phyloP scores from a whole-genome alignment of 257 asterid species.

The Apocynum venetum region DNA sequence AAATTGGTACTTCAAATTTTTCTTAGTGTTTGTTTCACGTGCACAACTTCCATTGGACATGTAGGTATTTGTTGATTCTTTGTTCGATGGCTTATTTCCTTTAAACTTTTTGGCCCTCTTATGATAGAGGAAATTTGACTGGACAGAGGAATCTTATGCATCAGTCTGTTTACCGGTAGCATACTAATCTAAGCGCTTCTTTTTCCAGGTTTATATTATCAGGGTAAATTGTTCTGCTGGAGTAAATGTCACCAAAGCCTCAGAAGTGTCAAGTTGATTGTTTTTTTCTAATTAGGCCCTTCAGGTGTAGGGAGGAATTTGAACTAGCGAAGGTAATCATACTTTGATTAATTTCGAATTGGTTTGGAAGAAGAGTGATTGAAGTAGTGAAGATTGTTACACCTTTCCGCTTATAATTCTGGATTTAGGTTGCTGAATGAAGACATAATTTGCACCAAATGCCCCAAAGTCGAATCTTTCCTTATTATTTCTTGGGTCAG shows the following conservation, averaged over 20 bases:
- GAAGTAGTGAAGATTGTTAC: neutral
- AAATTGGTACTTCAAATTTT: neutral
- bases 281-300: neutral
- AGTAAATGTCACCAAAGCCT: neutral
- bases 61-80: neutral
- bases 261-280: neutral
- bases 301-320: neutral
- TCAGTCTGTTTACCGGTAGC: neutral
- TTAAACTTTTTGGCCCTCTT: neutral
- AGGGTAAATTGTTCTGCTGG: conserved; percentile 10
- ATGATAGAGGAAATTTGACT: neutral
- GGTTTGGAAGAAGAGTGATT: neutral
- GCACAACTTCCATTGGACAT: neutral
- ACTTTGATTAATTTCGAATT: neutral
- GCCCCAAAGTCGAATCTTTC: neutral
- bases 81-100: neutral
- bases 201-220: conserved; percentile 18
- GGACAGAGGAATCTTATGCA: neutral
- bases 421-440: no score
- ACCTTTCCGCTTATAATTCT: neutral
- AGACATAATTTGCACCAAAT: neutral
- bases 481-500: neutral
- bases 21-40: neutral
- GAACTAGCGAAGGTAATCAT: neutral
- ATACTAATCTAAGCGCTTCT: neutral